Conservation (phyloP, 2,329 filamentous ascomycete genomes). For the Colletotrichum lupini region DNA sequence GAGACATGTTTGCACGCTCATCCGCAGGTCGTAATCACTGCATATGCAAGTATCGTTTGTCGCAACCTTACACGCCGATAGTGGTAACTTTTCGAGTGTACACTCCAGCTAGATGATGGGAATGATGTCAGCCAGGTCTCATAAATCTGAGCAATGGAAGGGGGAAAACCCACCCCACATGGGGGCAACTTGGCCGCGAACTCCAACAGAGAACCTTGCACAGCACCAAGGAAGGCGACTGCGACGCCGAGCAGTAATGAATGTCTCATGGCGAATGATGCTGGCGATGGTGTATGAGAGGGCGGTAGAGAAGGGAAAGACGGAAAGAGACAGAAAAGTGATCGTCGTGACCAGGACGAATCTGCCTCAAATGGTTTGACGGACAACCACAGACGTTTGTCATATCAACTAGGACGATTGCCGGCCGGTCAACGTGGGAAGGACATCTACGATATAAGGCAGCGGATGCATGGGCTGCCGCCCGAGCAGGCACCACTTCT, state of each 20-base stretch:
- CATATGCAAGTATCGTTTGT: slow-evolving; percentile 45
- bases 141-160: background rate
- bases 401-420: background rate
- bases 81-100: slow-evolving; percentile 37
- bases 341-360: background rate
- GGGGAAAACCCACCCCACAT: slow-evolving; percentile 37
- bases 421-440: background rate
- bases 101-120: slow-evolving; percentile 37
- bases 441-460: slow-evolving; percentile 18
- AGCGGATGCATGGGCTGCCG: background rate
- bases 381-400: slow-evolving; percentile 11
- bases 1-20: slow-evolving; percentile 40
- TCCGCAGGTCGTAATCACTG: slow-evolving; percentile 37
- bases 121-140: background rate
- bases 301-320: background rate
- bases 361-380: background rate
- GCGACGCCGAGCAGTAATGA: slow-evolving; percentile 23
- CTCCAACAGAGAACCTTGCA: slow-evolving; percentile 30
- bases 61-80: slow-evolving; percentile 39
- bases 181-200: slow-evolving; percentile 35
- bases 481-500: background rate
- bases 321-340: background rate
- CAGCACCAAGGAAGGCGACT: slow-evolving; percentile 31
- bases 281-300: background rate
- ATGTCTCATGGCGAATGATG: slow-evolving; percentile 27